A percentile compares a stretch with the other conserved stretches of the same genome.
Conservation (phyloP, 2,329 filamentous ascomycete species). For the Neonectria sp. region DNA sequence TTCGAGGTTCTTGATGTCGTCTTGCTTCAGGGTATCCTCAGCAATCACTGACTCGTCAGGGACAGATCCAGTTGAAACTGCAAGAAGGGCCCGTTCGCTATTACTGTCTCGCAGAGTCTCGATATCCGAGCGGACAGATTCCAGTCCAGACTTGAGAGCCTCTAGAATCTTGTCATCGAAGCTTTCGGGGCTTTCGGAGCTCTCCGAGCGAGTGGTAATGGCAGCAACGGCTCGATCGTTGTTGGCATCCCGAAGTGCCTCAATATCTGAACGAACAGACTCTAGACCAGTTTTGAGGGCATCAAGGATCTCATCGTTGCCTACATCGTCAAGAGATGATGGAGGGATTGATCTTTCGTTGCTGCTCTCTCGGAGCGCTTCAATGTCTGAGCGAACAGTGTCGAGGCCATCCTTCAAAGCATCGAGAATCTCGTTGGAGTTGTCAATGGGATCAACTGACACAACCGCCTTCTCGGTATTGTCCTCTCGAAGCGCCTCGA, state of each 20-base stretch:
- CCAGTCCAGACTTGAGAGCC: slow-evolving; percentile 84
- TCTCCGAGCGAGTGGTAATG: slow-evolving; percentile 63
- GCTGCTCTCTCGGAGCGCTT: slow-evolving; percentile 74
- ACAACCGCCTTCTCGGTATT: slow-evolving; percentile 67
- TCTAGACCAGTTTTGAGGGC: slow-evolving; percentile 85
- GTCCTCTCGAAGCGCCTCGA: slow-evolving; percentile 67
- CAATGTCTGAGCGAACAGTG: slow-evolving; percentile 79
- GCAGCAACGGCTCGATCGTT: slow-evolving; percentile 68
- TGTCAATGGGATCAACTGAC: slow-evolving; percentile 64
- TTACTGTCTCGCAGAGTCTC: slow-evolving; percentile 76
- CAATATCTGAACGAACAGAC: slow-evolving; percentile 79
- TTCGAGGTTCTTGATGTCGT: slow-evolving; percentile 90
- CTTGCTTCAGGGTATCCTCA: slow-evolving; percentile 71
- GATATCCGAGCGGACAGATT: slow-evolving; percentile 81
- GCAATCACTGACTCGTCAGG: slow-evolving; percentile 52
- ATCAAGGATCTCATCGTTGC: slow-evolving; percentile 85
- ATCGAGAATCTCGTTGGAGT: slow-evolving; percentile 82
- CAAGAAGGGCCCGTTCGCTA: slow-evolving; percentile 64
- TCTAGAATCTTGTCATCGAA: slow-evolving; percentile 83
- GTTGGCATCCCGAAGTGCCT: slow-evolving; percentile 77
- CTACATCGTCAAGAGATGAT: slow-evolving; percentile 74
- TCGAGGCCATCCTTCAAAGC: slow-evolving; percentile 85
- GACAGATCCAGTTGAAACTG: slow-evolving; percentile 40
- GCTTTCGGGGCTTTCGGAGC: slow-evolving; percentile 15
- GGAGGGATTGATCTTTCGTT: slow-evolving; percentile 75